A percentile compares a stretch with the other conserved stretches of the same genome.
phyloP scores from a whole-genome alignment of 768 basidiomycete genomes.

The Suillus spraguei region DNA sequence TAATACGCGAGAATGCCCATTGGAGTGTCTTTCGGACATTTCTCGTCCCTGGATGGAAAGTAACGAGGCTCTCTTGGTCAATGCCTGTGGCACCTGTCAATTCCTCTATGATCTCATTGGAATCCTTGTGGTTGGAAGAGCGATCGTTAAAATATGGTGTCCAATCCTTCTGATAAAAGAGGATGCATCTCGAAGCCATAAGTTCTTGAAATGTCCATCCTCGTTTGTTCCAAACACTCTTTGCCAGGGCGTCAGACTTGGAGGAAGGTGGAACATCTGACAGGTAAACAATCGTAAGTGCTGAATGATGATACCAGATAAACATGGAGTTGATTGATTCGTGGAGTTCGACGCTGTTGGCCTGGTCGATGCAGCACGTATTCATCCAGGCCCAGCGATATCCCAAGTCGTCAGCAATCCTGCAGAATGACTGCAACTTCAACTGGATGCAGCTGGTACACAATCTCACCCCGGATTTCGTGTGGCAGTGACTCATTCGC shows the following conservation, averaged over 20 bases:
- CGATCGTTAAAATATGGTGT: not conserved
- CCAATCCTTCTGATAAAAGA: constrained; percentile 1
- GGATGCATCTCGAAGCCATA: not conserved
- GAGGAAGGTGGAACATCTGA: not conserved
- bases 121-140: constrained; percentile 2
- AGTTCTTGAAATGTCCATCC: constrained; percentile 6
- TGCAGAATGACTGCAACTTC: not conserved
- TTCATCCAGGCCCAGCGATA: constrained; percentile 1
- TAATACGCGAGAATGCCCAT: not conserved
- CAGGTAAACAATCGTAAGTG: not conserved
- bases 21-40: not conserved
- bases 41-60: not conserved
- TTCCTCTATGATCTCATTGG: not conserved
- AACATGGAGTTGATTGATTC: not conserved
- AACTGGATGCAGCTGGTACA: not conserved
- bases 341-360: not conserved
- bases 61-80: not conserved
- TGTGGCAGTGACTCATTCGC: not conserved
- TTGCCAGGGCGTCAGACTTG: not conserved
- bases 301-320: not conserved
- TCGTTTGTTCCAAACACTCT: not conserved
- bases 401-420: not conserved
- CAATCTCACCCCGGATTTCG: not conserved
- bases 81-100: not conserved
- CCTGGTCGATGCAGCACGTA: not conserved